Percentiles rank a stretch among this genome's conserved stretches.
phyloP scores from a whole-genome alignment of 176 grass and related monocot species.

The Triticum turgidum region DNA sequence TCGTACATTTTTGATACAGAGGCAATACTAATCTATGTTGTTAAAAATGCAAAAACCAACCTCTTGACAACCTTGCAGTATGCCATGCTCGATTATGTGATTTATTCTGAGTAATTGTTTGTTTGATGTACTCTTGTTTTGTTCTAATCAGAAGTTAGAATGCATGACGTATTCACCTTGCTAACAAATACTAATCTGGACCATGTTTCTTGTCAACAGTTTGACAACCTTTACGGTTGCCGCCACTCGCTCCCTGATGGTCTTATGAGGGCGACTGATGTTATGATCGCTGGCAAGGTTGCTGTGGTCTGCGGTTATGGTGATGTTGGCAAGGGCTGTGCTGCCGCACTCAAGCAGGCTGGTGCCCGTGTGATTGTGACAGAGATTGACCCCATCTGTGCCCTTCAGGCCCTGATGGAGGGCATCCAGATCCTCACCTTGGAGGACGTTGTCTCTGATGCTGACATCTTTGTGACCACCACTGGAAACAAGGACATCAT shows the following conservation, averaged over 20 bases:
- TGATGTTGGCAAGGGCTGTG: conserved; percentile 97
- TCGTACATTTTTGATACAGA: no score
- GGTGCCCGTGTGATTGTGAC: conserved; percentile 97
- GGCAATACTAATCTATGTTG: no score
- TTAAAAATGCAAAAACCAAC: no score
- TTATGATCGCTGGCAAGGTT: conserved; percentile 98
- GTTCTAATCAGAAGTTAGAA: neutral
- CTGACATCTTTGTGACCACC: conserved; percentile 96
- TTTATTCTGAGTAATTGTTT: neutral
- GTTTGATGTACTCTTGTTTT: neutral
- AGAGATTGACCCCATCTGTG: conserved; percentile 97
- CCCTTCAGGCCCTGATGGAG: conserved; percentile 96
- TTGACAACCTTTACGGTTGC: conserved; percentile 94
- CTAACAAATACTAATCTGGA: neutral
- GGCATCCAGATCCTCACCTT: conserved; percentile 81
- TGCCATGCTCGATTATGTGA: neutral
- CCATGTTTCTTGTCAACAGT: conserved; percentile 36
- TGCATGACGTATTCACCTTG: neutral
- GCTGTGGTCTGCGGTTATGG: conserved; percentile 90
- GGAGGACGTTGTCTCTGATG: conserved; percentile 71
- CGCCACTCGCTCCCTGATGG: conserved; percentile 97
- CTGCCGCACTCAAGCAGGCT: conserved; percentile 82
- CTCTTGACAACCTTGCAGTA: neutral
- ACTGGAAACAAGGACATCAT: conserved; percentile 99
- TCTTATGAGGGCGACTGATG: conserved; percentile 94